Conservation (phyloP, 352 stramenopile species). For the Pythium insidiosum region DNA sequence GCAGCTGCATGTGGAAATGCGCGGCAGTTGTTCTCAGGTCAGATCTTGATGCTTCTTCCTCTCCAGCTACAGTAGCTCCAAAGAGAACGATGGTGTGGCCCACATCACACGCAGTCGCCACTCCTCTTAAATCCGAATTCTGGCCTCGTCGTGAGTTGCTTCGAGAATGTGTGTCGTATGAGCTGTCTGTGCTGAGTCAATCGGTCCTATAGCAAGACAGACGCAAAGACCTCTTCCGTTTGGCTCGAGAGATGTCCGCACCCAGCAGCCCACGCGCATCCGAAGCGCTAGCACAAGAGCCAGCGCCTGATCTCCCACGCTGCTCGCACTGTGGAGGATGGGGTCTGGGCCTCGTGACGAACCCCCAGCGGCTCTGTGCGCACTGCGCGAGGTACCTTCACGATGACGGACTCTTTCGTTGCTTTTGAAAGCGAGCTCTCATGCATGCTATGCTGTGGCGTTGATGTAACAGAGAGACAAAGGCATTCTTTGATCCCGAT, state of each 20-base stretch:
- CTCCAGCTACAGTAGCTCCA: not conserved
- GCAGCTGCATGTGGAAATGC: too few relatives aligned
- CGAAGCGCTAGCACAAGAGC: not conserved
- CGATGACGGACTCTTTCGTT: too few relatives aligned
- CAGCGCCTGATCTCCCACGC: slow-evolving; percentile 29
- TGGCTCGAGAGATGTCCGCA: slow-evolving; percentile 15
- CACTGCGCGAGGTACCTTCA: slow-evolving; percentile 69
- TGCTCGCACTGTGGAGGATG: slow-evolving; percentile 65
- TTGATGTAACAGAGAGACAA: slow-evolving; percentile 41
- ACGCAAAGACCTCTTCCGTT: too few relatives aligned
- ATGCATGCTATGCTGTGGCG: too few relatives aligned
- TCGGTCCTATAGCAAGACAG: too few relatives aligned
- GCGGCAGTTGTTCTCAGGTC: too few relatives aligned
- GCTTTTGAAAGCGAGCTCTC: too few relatives aligned
- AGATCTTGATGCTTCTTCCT: too few relatives aligned
- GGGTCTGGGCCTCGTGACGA: slow-evolving; percentile 59
- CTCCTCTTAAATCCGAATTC: too few relatives aligned
- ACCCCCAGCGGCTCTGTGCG: slow-evolving; percentile 58
- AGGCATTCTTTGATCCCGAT: slow-evolving; percentile 77
- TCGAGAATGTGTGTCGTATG: not conserved
- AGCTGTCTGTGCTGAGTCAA: too few relatives aligned
- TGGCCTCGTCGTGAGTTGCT: not conserved
- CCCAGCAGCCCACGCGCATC: slow-evolving; percentile 14
- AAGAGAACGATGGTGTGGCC: not conserved
- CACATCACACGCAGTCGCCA: not conserved